Evolutionary conservation across 2,329 filamentous ascomycete genomes (phyloP).

Genomic region (Zasmidium angulare): DNA sequence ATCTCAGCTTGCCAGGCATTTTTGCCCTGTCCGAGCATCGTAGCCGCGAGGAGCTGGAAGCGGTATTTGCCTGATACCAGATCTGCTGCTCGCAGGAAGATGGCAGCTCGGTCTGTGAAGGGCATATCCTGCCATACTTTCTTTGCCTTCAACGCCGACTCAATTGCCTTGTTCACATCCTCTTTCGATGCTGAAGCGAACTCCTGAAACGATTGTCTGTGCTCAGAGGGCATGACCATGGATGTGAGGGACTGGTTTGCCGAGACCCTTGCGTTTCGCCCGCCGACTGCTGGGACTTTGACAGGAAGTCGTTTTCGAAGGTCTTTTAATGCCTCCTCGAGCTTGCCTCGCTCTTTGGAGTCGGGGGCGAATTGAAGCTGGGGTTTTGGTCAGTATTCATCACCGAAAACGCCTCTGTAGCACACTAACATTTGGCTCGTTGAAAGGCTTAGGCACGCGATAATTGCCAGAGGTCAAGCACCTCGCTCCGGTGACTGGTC

Average conservation of each 20-base stretch:
- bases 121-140: slow-evolving; percentile 81
- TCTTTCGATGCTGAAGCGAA: slow-evolving; percentile 77
- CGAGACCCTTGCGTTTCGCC: slow-evolving; percentile 60
- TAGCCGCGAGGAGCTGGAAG: slow-evolving; percentile 92
- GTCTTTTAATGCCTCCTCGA: slow-evolving; percentile 69
- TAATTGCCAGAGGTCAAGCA: slow-evolving; percentile 16
- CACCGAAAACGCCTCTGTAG: background rate
- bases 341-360: slow-evolving; percentile 71
- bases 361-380: slow-evolving; percentile 86
- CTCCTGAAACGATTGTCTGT: slow-evolving; percentile 70
- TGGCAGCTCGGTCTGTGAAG: slow-evolving; percentile 83
- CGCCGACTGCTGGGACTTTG: slow-evolving; percentile 77
- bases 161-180: slow-evolving; percentile 76
- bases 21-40: slow-evolving; percentile 94
- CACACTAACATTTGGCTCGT: slow-evolving; percentile 14
- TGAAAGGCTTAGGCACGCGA: slow-evolving; percentile 18
- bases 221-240: slow-evolving; percentile 78
- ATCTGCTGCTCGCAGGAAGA: slow-evolving; percentile 94
- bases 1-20: slow-evolving; percentile 98
- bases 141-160: slow-evolving; percentile 81
- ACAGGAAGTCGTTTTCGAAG: slow-evolving; percentile 68
- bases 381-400: background rate
- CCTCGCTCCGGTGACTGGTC: slow-evolving; percentile 1
- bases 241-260: slow-evolving; percentile 62
- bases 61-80: slow-evolving; percentile 86